Evolutionary conservation across 305 asterid genomes (phyloP).

Genomic region (Fraxinus albicans): DNA sequence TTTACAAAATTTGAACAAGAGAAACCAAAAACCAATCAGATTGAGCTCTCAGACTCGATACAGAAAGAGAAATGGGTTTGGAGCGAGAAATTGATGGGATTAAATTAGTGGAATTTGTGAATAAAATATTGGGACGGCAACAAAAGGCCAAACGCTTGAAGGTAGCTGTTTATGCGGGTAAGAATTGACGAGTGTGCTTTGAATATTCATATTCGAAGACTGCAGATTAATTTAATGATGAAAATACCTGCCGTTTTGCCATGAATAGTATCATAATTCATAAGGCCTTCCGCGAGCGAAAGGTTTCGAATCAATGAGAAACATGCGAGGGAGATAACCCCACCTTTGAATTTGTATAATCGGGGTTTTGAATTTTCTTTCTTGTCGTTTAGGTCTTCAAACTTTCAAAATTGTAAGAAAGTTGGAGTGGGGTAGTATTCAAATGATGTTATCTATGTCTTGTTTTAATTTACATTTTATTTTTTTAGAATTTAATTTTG

Average conservation of each 20-base stretch:
- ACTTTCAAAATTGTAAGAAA: neutral
- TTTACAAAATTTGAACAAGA: neutral
- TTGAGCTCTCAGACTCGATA: slow-evolving; percentile 2
- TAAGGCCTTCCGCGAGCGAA: neutral
- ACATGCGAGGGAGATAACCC: neutral
- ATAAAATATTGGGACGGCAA: slow-evolving; percentile 68
- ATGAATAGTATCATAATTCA: neutral
- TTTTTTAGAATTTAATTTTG: neutral
- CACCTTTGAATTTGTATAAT: neutral
- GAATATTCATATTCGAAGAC: slow-evolving; percentile 24
- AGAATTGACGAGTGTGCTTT: slow-evolving; percentile 39
- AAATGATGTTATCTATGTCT: neutral
- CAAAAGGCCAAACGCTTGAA: slow-evolving; percentile 39
- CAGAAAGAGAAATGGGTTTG: slow-evolving; percentile 1
- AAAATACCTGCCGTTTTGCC: neutral
- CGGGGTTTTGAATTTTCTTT: neutral
- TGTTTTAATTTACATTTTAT: no score
- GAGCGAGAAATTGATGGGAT: slow-evolving; percentile 27
- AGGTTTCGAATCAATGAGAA: neutral
- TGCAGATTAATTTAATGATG: slow-evolving; percentile 9
- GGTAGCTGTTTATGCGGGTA: slow-evolving; percentile 31
- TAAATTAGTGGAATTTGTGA: slow-evolving; percentile 29
- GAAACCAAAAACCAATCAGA: neutral
- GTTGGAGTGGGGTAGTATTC: neutral
- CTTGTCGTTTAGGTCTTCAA: neutral